These are phyloP conservation scores for Aethionema arabicum DNA, from an alignment of 345 rosid genomes.

Conservation along the genomic window DNA sequence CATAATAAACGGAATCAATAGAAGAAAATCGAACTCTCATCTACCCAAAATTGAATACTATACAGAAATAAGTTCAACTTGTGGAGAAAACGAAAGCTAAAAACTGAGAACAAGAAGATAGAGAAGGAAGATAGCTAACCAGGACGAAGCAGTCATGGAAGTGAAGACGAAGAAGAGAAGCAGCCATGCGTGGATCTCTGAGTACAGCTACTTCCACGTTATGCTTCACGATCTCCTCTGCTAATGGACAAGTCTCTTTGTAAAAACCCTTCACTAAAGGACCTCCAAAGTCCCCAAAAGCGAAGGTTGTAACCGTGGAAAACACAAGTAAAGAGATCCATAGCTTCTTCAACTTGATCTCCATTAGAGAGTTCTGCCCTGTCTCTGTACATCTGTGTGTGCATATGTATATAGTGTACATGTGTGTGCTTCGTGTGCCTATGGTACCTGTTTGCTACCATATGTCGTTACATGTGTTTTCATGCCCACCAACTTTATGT, in stretches of 20 bases:
- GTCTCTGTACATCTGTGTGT: slow-evolving; percentile 12
- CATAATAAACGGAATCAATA: not conserved
- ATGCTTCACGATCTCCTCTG: slow-evolving; percentile 61
- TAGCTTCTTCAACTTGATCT: slow-evolving; percentile 23
- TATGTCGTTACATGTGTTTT: slow-evolving; percentile 34
- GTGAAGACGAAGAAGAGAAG: slow-evolving; percentile 77
- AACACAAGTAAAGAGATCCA: slow-evolving; percentile 22
- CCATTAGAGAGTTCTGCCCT: slow-evolving; percentile 31
- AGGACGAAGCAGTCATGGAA: slow-evolving; percentile 85
- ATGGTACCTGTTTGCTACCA: slow-evolving; percentile 18
- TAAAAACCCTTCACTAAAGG: slow-evolving; percentile 53
- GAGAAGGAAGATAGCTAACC: slow-evolving; percentile 38
- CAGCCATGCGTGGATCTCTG: slow-evolving; percentile 77
- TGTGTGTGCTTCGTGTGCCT: not conserved
- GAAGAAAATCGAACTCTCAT: not conserved
- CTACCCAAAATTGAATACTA: not conserved
- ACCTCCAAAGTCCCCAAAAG: slow-evolving; percentile 36
- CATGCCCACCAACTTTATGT: slow-evolving; percentile 22
- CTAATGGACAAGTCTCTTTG: slow-evolving; percentile 71
- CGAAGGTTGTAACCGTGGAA: slow-evolving; percentile 26
- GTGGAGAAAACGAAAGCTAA: not conserved
- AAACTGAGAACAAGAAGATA: not conserved
- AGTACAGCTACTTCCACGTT: slow-evolving; percentile 56
- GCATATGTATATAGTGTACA: slow-evolving; percentile 26
- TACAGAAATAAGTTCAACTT: not conserved